Evolutionary conservation across 2,329 filamentous ascomycete genomes (phyloP).

Genomic region (Verticillium longisporum): DNA sequence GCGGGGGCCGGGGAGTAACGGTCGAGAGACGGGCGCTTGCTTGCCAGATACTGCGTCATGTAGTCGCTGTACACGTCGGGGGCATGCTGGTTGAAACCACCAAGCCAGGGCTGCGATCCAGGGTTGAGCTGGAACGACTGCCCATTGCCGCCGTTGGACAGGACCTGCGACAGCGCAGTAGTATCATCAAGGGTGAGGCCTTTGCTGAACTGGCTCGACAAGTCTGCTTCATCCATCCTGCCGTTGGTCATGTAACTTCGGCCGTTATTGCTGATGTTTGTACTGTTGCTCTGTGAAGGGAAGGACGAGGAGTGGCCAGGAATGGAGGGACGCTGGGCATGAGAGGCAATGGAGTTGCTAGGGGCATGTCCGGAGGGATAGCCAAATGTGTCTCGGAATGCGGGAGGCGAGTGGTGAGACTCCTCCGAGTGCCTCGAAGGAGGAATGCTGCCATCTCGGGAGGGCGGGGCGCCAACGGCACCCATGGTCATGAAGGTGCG

Average conservation of each 20-base stretch:
- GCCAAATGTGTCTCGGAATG: constrained; percentile 22
- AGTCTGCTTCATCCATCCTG: constrained; percentile 27
- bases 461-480: constrained; percentile 25
- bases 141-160: constrained; percentile 9
- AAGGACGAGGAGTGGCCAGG: constrained; percentile 39
- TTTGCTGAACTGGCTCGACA: constrained; percentile 25
- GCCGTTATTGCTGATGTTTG: constrained; percentile 9
- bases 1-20: constrained; percentile 27
- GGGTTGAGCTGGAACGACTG: constrained; percentile 41
- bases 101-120: constrained; percentile 37
- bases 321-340: constrained; percentile 29
- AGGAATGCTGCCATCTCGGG: constrained; percentile 49
- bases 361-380: constrained; percentile 28
- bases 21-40: constrained; percentile 30
- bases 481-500: constrained; percentile 36
- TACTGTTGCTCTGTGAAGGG: constrained; percentile 30
- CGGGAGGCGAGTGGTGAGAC: constrained; percentile 23
- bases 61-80: constrained; percentile 25
- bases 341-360: constrained; percentile 37
- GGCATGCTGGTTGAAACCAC: constrained; percentile 22
- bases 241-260: constrained; percentile 24
- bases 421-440: constrained; percentile 47
- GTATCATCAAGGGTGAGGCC: constrained; percentile 25
- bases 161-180: constrained; percentile 10
- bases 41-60: constrained; percentile 11